A percentile compares a stretch with the other conserved stretches of the same genome.
Evolutionary conservation across 2,329 filamentous ascomycete genomes (phyloP).

Genomic region (Zalaria obscura): DNA sequence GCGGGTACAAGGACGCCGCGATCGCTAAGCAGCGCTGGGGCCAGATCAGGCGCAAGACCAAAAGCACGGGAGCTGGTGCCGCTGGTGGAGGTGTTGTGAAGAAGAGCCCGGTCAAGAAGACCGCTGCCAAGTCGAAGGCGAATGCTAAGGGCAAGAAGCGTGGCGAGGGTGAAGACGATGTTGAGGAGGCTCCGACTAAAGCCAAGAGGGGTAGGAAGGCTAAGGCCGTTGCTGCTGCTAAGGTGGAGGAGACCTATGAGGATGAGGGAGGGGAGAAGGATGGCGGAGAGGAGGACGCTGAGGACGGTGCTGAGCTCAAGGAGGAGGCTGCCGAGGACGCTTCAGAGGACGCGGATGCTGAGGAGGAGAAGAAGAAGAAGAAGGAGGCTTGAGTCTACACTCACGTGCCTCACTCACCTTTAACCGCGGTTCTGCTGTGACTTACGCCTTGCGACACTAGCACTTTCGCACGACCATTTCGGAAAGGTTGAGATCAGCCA

Average conservation of each 20-base stretch:
- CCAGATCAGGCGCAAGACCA: slow-evolving; percentile 12
- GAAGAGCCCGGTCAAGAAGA: slow-evolving; percentile 2
- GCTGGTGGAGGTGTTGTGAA: slow-evolving; percentile 4
- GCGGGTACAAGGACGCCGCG: slow-evolving; percentile 12
- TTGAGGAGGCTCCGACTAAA: not conserved
- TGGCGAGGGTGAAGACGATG: not conserved
- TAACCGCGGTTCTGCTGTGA: too few relatives aligned
- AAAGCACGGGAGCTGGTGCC: not conserved
- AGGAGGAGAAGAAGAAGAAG: too few relatives aligned
- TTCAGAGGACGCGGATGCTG: too few relatives aligned
- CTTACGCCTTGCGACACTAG: too few relatives aligned
- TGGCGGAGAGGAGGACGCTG: not conserved
- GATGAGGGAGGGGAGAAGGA: not conserved
- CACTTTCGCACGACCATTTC: too few relatives aligned
- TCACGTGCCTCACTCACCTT: too few relatives aligned
- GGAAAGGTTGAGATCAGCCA: too few relatives aligned
- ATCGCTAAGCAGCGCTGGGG: slow-evolving; percentile 12
- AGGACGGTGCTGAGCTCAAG: not conserved
- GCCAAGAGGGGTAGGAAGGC: slow-evolving; percentile 1
- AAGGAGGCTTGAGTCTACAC: too few relatives aligned
- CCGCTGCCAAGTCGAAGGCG: slow-evolving; percentile 1
- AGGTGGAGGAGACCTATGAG: not conserved
- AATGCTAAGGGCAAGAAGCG: not conserved
- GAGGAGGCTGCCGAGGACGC: not conserved
- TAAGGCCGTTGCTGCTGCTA: not conserved